phyloP scores from a whole-genome alignment of 2,329 filamentous ascomycete species.

The Trichophaea hybrida region DNA sequence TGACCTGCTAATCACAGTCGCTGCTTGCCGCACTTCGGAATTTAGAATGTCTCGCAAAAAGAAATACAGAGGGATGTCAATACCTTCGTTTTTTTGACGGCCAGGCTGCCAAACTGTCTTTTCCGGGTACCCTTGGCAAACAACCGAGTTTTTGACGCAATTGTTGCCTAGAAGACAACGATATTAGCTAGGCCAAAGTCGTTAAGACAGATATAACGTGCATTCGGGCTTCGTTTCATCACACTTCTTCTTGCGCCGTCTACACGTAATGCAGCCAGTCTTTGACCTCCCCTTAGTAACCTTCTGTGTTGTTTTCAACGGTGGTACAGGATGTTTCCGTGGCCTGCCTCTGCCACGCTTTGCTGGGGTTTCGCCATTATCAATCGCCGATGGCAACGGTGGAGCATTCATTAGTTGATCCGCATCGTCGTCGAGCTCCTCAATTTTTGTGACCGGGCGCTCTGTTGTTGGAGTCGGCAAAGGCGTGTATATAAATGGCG shows the following conservation, averaged over 20 bases:
- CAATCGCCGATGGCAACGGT: constrained; percentile 6
- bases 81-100: constrained; percentile 51
- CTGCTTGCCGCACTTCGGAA: background rate
- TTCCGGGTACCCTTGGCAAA: constrained; percentile 79
- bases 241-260: constrained; percentile 58
- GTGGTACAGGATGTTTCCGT: constrained; percentile 58
- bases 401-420: constrained; percentile 16
- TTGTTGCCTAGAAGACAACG: constrained; percentile 50
- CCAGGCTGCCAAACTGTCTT: constrained; percentile 80
- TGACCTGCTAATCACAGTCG: background rate
- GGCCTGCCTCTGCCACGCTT: constrained; percentile 66
- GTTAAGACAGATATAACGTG: constrained; percentile 39
- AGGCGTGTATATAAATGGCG: constrained; percentile 4
- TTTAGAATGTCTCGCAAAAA: background rate
- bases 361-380: constrained; percentile 20
- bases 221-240: constrained; percentile 54
- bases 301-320: constrained; percentile 48
- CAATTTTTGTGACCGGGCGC: constrained; percentile 19
- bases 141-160: constrained; percentile 83
- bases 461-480: constrained; percentile 11
- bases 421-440: constrained; percentile 21
- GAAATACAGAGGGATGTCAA: background rate
- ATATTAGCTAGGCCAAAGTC: constrained; percentile 33
- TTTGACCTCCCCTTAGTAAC: constrained; percentile 62
- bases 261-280: constrained; percentile 53